These are phyloP conservation scores for Leersia perrieri DNA, from an alignment of 176 grass and related monocot genomes.

Conservation along the genomic window DNA sequence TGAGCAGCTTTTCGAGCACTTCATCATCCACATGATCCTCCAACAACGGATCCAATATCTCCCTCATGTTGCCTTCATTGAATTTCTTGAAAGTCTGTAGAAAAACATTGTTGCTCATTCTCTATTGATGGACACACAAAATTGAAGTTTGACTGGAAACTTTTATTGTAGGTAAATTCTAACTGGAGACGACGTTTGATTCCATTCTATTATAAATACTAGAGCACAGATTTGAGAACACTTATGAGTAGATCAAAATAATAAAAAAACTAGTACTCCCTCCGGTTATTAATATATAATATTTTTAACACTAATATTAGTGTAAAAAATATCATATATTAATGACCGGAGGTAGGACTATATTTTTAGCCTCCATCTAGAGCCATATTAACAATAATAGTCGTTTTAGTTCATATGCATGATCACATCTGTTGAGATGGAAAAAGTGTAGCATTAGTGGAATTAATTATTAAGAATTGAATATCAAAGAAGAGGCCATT, in stretches of 20 bases:
- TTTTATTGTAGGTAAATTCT: not conserved
- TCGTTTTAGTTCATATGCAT: not conserved
- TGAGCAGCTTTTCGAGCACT: conserved; percentile 58
- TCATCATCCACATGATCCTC: conserved; percentile 68
- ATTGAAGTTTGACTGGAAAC: not conserved
- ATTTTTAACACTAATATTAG: no score
- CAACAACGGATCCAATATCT: conserved; percentile 82
- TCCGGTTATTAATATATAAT: no score
- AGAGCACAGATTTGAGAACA: not conserved
- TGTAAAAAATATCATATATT: no score
- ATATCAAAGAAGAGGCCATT: not conserved
- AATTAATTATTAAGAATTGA: not conserved
- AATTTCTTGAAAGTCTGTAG: conserved; percentile 88
- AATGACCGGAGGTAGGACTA: no score
- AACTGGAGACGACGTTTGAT: not conserved
- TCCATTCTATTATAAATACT: not conserved
- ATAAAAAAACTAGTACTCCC: no score
- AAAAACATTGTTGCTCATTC: not conserved
- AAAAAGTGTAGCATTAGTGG: not conserved
- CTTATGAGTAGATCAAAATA: not conserved
- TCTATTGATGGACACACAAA: not conserved
- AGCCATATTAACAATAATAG: not conserved
- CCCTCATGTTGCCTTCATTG: conserved; percentile 62
- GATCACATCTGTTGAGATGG: not conserved
- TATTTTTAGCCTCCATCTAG: not conserved